Conservation (phyloP, 2,329 filamentous ascomycete species). For the Gnomoniopsis sp. region DNA sequence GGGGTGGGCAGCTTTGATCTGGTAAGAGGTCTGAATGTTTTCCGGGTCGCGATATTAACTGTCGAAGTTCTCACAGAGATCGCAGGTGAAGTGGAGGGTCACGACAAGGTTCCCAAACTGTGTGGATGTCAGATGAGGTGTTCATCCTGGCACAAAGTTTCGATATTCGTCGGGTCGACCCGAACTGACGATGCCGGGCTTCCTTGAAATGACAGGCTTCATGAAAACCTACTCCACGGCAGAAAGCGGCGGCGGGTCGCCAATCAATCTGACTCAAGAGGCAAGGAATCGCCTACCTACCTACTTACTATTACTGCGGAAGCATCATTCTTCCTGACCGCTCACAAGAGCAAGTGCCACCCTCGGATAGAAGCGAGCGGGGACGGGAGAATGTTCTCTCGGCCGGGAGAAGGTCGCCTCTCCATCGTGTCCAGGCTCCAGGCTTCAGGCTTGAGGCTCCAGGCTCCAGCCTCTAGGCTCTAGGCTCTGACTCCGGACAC, state of each 20-base stretch:
- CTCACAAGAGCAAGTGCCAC: not conserved
- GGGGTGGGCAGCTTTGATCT: no score
- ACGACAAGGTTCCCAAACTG: not conserved
- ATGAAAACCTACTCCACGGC: no score
- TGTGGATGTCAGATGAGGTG: not conserved
- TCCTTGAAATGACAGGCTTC: no score
- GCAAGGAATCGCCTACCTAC: not conserved
- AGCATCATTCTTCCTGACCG: not conserved
- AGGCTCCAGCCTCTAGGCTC: no score
- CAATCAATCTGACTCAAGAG: no score
- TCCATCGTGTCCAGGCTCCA: no score
- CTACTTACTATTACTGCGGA: not conserved
- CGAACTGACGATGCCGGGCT: not conserved
- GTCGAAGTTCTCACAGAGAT: no score
- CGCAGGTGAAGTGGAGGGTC: not conserved
- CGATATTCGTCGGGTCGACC: conserved; percentile 7
- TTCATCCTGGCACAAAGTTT: not conserved
- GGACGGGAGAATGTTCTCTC: not conserved
- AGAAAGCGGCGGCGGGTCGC: no score
- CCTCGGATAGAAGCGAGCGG: not conserved
- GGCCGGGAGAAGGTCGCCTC: not conserved
- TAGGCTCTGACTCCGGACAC: no score
- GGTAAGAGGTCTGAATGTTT: no score
- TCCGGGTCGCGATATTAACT: no score
- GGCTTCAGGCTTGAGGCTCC: no score